Percentiles rank a stretch among this genome's conserved stretches.
Conservation (phyloP, 1,139 yeast species). For the Hyphopichia burtonii region DNA sequence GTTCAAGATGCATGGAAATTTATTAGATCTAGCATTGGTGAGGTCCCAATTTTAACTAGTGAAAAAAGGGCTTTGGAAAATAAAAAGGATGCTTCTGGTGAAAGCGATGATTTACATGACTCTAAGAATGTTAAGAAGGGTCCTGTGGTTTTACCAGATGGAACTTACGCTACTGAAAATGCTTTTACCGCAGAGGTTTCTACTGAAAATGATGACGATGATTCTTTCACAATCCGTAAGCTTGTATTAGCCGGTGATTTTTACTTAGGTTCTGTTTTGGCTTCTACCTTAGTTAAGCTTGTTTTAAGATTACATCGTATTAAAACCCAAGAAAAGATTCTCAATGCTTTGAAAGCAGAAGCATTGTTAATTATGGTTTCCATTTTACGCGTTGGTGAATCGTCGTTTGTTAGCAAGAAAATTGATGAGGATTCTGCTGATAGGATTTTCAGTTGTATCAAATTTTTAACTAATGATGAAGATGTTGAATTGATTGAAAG, state of each 20-base stretch:
- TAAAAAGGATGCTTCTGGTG: slow-evolving; percentile 17
- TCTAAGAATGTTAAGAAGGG: slow-evolving; percentile 43
- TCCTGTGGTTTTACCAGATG: slow-evolving; percentile 92
- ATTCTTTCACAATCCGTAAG: slow-evolving; percentile 75
- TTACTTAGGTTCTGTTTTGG: slow-evolving; percentile 83
- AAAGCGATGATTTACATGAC: slow-evolving; percentile 25
- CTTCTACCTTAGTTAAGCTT: slow-evolving; percentile 86
- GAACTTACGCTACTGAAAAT: slow-evolving; percentile 96
- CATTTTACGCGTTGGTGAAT: slow-evolving; percentile 83
- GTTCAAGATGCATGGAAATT: slow-evolving; percentile 86
- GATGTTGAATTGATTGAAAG: slow-evolving; percentile 52
- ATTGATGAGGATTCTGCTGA: slow-evolving; percentile 96
- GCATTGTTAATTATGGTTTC: slow-evolving; percentile 92
- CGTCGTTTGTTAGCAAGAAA: slow-evolving; percentile 68
- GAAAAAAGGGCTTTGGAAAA: slow-evolving; percentile 54
- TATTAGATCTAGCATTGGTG: slow-evolving; percentile 82
- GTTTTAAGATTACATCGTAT: slow-evolving; percentile 73
- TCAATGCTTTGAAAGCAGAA: slow-evolving; percentile 91
- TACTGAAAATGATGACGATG: slow-evolving; percentile 31
- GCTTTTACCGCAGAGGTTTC: slow-evolving; percentile 60
- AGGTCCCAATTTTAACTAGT: slow-evolving; percentile 81
- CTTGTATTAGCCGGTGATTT: slow-evolving; percentile 85
- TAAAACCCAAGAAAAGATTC: slow-evolving; percentile 51
- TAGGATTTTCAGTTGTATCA: slow-evolving; percentile 81
- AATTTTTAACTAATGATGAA: slow-evolving; percentile 68